Evolutionary conservation across 352 stramenopile genomes (phyloP), one percentile per base, ranked within the genome.

Genomic region (Peronosclerospora sorghi): DNA sequence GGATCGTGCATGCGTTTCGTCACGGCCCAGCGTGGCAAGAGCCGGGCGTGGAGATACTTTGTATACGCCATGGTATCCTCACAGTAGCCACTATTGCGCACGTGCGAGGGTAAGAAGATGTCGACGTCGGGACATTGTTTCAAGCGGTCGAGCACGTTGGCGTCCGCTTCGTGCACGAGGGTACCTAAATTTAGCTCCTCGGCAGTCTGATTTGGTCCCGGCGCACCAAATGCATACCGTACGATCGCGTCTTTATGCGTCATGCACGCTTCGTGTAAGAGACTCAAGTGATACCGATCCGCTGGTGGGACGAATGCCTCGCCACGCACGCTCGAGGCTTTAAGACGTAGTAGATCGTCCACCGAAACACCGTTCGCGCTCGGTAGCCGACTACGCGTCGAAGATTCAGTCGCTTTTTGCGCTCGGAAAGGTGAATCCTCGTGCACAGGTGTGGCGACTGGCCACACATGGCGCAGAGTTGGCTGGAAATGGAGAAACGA

Each of bases 101-200:
- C 40, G 0, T 53, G 41, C 0, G 29, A 45, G 0, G 76, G 71
- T 2, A 82, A 32, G 54, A 73, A 86, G n/a, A 86, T 37, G 41
- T 88, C 75, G 29, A 88, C 40, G n/a, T 73, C 62, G 0, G 73
- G 60, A 35, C 75, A 88, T 42, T 78, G 46, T 8, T 48, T 53
- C n/a, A 87, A 54, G 14, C 65, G 43, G 5, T 70, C 49, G 8
- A 85, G 20, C 30, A 85, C 34, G 4, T 53, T 7, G 17, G 65
- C 56, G 47, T 68, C 55, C 41, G 62, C 50, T 15, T 56, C 34
- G 10, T 63, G 20, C 23, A 73, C 54, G 23, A 78, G 17, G 26
- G 56, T 56, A 10, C 44, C 52, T 26, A 48, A 17, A 14, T 56
- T 52, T 24, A 46, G 37, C 19, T 56, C 45, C 1, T 57, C 45